These are phyloP conservation scores for Camelina hispida DNA, from an alignment of 345 rosid genomes.

Conservation along the genomic window DNA sequence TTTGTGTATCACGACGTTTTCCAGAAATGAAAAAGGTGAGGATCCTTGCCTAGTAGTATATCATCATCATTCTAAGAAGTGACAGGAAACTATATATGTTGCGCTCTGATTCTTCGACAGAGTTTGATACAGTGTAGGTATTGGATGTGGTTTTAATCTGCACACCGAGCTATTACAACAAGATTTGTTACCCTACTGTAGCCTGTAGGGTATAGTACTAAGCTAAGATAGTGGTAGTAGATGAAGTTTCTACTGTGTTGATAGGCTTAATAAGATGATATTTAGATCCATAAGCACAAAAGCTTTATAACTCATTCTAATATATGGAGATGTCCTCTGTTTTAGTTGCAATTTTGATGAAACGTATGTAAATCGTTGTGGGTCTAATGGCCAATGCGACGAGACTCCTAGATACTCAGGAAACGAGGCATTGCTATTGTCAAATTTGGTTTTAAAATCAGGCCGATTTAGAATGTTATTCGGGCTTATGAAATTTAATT, in stretches of 20 bases:
- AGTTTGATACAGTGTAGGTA: not conserved
- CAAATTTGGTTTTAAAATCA: too few species aligned
- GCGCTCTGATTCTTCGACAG: not conserved
- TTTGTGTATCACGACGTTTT: not conserved
- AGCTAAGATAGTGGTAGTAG: not conserved
- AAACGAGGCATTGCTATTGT: too few species aligned
- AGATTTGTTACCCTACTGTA: not conserved
- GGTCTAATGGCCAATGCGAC: too few species aligned
- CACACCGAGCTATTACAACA: not conserved
- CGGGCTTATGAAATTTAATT: not conserved
- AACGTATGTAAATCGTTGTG: too few species aligned
- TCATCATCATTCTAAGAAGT: constrained; percentile 5
- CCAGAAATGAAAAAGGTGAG: constrained; percentile 37
- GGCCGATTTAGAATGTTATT: not conserved
- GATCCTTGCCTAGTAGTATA: not conserved
- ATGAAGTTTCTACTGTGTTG: not conserved
- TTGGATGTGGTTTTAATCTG: not conserved
- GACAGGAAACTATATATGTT: not conserved
- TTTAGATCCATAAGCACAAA: not conserved
- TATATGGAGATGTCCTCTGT: not conserved
- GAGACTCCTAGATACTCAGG: too few species aligned
- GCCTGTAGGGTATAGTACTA: not conserved
- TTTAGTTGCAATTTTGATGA: not conserved
- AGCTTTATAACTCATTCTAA: not conserved
- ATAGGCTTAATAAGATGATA: not conserved